These are phyloP conservation scores for Rhypophila decipiens DNA, from an alignment of 495 filamentous ascomycete genomes.

Conservation along the genomic window DNA sequence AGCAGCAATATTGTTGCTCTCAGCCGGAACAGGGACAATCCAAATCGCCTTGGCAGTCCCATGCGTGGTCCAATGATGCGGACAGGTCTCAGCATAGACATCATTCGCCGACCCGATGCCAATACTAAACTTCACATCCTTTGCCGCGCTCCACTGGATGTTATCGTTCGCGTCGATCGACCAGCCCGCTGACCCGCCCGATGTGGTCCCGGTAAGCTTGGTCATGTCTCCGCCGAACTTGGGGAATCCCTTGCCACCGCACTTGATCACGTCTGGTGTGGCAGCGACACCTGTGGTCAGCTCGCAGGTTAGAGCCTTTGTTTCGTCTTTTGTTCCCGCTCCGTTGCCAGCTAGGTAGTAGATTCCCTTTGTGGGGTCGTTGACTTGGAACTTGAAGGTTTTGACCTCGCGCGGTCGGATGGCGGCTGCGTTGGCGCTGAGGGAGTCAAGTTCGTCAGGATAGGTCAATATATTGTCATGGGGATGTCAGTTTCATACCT, in stretches of 20 bases:
- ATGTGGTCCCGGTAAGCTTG: constrained; percentile 5
- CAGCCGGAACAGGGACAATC: no score
- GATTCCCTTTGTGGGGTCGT: constrained; percentile 15
- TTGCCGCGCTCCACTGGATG: constrained; percentile 13
- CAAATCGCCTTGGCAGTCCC: constrained; percentile 16
- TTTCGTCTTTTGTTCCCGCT: constrained; percentile 5
- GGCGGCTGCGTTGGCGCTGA: constrained; percentile 13
- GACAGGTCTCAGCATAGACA: constrained; percentile 17
- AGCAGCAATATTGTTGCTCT: no score
- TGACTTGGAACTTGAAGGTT: constrained; percentile 15
- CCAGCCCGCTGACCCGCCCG: constrained; percentile 9
- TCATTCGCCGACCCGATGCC: constrained; percentile 5
- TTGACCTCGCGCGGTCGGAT: constrained; percentile 5
- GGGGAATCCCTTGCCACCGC: constrained; percentile 16
- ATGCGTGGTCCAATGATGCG: constrained; percentile 13
- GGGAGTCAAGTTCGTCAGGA: background rate
- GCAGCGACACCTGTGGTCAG: no score
- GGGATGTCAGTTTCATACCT: constrained; percentile 3
- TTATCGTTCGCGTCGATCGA: constrained; percentile 13
- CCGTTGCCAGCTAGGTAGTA: constrained; percentile 11
- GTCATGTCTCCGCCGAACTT: constrained; percentile 14
- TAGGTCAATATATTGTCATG: background rate
- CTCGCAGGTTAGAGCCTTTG: constrained; percentile 15
- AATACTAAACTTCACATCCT: constrained; percentile 14
- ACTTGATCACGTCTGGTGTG: constrained; percentile 19